These are phyloP conservation scores for Amphirosellinia nigrospora DNA, from an alignment of 495 filamentous ascomycete genomes.

Conservation along the genomic window DNA sequence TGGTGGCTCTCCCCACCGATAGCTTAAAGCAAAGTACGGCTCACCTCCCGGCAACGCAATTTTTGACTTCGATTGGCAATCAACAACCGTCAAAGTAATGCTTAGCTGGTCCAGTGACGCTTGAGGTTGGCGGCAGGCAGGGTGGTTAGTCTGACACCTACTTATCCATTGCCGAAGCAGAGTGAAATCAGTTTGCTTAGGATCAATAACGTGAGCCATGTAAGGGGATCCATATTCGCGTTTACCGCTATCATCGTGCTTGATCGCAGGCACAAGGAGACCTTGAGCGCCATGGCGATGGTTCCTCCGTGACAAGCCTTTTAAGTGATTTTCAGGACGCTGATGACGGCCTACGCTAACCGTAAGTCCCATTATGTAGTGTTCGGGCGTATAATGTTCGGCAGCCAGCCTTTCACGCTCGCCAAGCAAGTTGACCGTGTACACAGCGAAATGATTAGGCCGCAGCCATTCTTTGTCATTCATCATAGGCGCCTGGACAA, in stretches of 20 bases:
- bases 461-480: not conserved
- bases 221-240: not conserved
- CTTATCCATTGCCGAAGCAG: constrained; percentile 2
- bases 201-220: not conserved
- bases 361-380: not conserved
- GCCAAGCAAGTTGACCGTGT: not conserved
- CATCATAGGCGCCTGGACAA: not conserved
- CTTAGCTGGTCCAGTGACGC: not conserved
- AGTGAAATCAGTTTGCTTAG: constrained; percentile 4
- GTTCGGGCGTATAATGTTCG: not conserved
- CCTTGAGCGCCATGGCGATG: not conserved
- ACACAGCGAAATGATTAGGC: not conserved
- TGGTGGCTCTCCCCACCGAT: constrained; percentile 1
- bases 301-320: not conserved
- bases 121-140: not conserved
- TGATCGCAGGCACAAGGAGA: not conserved
- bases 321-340: not conserved
- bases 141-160: not conserved
- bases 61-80: not conserved
- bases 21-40: constrained; percentile 5
- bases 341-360: not conserved
- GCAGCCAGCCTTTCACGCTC: not conserved
- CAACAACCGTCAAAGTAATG: not conserved
- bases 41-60: not conserved
- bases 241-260: not conserved